Conservation (phyloP, 345 rosid species). For the Populus pruinosa region DNA sequence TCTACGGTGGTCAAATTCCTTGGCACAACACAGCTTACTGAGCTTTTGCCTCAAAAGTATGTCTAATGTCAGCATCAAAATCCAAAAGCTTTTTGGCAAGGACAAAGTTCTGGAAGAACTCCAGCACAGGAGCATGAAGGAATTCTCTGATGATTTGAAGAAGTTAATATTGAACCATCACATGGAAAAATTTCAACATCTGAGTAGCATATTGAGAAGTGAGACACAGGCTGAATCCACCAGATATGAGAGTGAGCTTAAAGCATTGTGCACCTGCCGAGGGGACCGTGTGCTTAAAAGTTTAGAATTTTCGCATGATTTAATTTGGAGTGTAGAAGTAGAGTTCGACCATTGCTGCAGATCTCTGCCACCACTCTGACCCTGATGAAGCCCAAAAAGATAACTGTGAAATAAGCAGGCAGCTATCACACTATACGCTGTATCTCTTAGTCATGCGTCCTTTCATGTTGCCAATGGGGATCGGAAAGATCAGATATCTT, state of each 20-base stretch:
- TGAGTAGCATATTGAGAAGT: not conserved
- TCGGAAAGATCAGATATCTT: constrained; percentile 26
- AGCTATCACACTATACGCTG: constrained; percentile 20
- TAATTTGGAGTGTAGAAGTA: constrained; percentile 11
- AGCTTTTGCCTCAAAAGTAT: not conserved
- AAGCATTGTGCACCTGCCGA: not conserved
- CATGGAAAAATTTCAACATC: not conserved
- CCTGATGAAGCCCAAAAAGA: not conserved
- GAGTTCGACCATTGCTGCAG: constrained; percentile 27
- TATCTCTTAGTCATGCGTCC: constrained; percentile 19
- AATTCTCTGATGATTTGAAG: not conserved
- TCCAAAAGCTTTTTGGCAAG: not conserved
- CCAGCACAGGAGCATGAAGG: not conserved
- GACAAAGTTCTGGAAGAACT: not conserved
- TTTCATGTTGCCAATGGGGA: constrained; percentile 25
- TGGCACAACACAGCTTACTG: constrained; percentile 3
- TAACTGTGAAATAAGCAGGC: not conserved
- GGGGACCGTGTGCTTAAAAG: not conserved
- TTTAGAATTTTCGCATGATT: not conserved
- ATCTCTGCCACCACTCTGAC: constrained; percentile 11
- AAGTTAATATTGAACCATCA: not conserved
- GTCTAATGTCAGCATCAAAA: not conserved
- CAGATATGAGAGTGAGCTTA: not conserved
- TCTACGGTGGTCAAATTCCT: constrained; percentile 22
- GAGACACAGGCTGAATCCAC: not conserved